Evolutionary conservation across 495 filamentous ascomycete genomes (phyloP), one percentile per base, ranked within the genome.

Genomic region (Filosporella fistucella): DNA sequence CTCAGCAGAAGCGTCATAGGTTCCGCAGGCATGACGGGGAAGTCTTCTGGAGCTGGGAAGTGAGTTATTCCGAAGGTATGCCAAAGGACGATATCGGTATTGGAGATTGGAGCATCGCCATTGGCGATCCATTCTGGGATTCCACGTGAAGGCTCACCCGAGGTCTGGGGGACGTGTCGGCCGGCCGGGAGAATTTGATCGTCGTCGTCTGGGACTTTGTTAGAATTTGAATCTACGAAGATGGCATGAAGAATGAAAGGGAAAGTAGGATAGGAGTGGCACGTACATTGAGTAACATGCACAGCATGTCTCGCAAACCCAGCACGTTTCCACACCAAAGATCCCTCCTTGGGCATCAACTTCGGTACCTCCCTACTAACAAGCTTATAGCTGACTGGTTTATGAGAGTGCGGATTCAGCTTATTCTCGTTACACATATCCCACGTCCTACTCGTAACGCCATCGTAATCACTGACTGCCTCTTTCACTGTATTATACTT

Each of bases 41-140:
- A 97, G 62, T 97, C 91, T 60, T 97, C 91, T 0, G 90, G 90
- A 1, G 88, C 67, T 0, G 91, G 91, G 74, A 96, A 95, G 63
- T 97, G 91, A 7, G 84, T 91, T 4, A 96, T 69, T 23, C 91
- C 91, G 58, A 96, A 97, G 0, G 91, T 97, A 65, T 97, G 91
- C 91, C 91, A 97, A 17, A 97, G 76, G 2, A 97, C 91, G 18
- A 95, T 65, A 64, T 97, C 87, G 6, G 82, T 86, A 66, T 96
- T 86, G 21, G 88, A 88, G 53, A 96, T 85, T 29, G 70, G 81
- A 54, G 71, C 78, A 33, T 67, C 70, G n/a, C 82, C 80, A 46
- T 89, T 81, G 6, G 75, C 81, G 51, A 95, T 87, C 91, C 91
- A 96, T 51, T 84, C 77, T 0, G 88, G 85, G 0, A 96, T 68